Evolutionary conservation across 2,329 filamentous ascomycete species (phyloP).

Genomic region (Ascochyta fabae): DNA sequence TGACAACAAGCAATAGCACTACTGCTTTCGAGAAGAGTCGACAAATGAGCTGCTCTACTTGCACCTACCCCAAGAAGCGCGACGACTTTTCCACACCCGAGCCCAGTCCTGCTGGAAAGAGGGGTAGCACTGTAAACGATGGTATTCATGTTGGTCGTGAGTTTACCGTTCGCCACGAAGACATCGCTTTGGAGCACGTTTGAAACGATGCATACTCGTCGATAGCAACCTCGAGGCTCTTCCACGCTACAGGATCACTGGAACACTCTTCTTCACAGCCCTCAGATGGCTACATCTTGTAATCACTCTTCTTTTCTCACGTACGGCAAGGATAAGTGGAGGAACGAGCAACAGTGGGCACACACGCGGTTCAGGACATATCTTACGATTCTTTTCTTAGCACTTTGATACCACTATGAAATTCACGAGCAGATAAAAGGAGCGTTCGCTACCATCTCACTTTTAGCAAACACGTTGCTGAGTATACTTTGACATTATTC

Average conservation of each 20-base stretch:
- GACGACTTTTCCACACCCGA: conserved; percentile 24
- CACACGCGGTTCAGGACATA: not conserved
- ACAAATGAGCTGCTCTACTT: conserved; percentile 22
- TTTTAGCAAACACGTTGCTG: not conserved
- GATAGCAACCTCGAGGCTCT: not conserved
- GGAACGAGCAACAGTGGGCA: not conserved
- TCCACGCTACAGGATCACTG: not conserved
- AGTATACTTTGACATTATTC: not conserved
- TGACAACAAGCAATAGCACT: conserved; percentile 15
- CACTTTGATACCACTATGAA: conserved; percentile 1
- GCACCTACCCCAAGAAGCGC: conserved; percentile 22
- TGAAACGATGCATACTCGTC: not conserved
- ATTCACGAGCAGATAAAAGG: not conserved
- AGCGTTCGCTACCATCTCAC: not conserved
- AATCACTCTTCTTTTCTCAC: not conserved
- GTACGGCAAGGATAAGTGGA: not conserved
- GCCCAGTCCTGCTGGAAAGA: conserved; percentile 12
- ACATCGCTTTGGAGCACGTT: conserved; percentile 15
- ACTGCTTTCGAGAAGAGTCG: conserved; percentile 26
- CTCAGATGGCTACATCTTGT: not conserved
- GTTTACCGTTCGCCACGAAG: conserved; percentile 28
- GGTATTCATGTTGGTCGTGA: conserved; percentile 32
- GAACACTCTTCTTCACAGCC: not conserved
- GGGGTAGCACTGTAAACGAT: conserved; percentile 13
- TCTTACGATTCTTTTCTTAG: not conserved